A percentile compares a stretch with the other conserved stretches of the same genome.
Conservation (phyloP, 148 eudicot species). For the Chenopodium berlandieri region DNA sequence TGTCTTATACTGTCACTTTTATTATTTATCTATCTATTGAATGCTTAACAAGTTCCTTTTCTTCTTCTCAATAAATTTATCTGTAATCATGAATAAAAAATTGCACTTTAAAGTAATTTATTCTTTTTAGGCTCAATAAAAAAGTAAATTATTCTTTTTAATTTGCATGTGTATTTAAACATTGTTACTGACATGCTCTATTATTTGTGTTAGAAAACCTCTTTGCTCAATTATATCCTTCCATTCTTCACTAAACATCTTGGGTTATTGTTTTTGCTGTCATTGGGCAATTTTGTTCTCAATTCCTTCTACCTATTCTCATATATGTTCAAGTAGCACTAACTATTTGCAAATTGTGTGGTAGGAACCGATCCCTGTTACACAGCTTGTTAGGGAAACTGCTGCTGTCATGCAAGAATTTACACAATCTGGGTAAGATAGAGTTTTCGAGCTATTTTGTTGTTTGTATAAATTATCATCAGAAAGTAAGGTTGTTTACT, state of each 20-base stretch:
- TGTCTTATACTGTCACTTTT: not conserved
- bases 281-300: not conserved
- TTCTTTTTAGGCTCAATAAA: too few relatives aligned
- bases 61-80: not conserved
- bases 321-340: not conserved
- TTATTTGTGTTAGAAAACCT: not conserved
- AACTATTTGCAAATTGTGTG: conserved; percentile 8
- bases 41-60: not conserved
- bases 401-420: conserved; percentile 99
- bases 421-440: conserved; percentile 92
- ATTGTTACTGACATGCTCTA: too few relatives aligned
- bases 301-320: not conserved
- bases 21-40: not conserved
- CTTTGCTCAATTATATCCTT: not conserved
- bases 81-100: too few relatives aligned
- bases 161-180: too few relatives aligned
- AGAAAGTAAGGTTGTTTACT: not conserved
- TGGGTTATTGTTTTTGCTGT: not conserved
- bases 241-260: not conserved
- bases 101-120: too few relatives aligned
- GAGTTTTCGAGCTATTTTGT: not conserved
- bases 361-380: conserved; percentile 95
- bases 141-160: too few relatives aligned
- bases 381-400: conserved; percentile 97
- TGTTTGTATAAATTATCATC: not conserved